Percentiles rank a stretch among this genome's conserved stretches.
Conservation (phyloP, 2,329 filamentous ascomycete species). For the Scedosporium boydii region DNA sequence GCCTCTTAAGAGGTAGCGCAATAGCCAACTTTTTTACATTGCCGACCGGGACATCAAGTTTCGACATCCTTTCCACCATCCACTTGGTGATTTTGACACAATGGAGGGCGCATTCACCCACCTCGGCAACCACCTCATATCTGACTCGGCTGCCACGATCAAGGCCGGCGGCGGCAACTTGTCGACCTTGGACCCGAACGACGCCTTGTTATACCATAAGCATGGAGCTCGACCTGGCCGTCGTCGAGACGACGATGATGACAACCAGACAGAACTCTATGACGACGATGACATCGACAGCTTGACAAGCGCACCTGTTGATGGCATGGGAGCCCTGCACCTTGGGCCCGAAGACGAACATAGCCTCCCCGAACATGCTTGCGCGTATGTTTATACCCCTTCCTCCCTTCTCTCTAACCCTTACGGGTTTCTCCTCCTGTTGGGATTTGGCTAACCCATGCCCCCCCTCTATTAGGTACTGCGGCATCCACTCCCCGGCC, state of each 20-base stretch:
- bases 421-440: neutral
- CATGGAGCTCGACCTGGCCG: constrained; percentile 48
- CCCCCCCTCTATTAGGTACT: constrained; percentile 53
- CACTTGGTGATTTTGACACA: constrained; percentile 13
- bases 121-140: constrained; percentile 77
- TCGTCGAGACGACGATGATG: constrained; percentile 75
- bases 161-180: constrained; percentile 74
- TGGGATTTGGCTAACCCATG: constrained; percentile 15
- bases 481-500: constrained; percentile 90
- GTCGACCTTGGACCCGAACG: constrained; percentile 64
- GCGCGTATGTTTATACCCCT: constrained; percentile 59
- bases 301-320: constrained; percentile 70
- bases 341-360: constrained; percentile 67
- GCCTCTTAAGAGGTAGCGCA: neutral
- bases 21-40: neutral
- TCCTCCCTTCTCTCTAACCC: neutral
- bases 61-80: neutral
- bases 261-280: constrained; percentile 75
- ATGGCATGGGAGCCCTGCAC: constrained; percentile 58
- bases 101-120: constrained; percentile 89
- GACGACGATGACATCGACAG: constrained; percentile 74
- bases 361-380: constrained; percentile 87
- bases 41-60: neutral
- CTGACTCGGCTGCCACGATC: constrained; percentile 75
- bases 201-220: constrained; percentile 69